Evolutionary conservation across 371 early-diverging fungal species (phyloP), one percentile per base, ranked within the genome.

Genomic region (Mucor sp.): DNA sequence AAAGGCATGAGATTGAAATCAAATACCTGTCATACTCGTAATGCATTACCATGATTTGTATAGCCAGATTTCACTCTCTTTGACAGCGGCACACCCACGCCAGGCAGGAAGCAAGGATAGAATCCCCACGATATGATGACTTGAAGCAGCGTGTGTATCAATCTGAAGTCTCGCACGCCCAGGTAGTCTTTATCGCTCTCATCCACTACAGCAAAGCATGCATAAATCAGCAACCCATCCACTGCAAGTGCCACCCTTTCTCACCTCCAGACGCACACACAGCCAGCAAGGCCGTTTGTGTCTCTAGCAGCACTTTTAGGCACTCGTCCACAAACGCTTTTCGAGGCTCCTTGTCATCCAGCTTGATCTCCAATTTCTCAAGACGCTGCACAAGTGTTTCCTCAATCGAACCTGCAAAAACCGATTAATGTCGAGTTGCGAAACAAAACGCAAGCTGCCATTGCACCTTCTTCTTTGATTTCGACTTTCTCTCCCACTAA

Each of bases 41-140:
- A 1, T 7, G 6, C 21, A 25, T 75, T 75, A 79, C 81, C 82
- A 61, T 79, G 78, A 47, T 81, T 79, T n/a, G 75, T 76, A 53
- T 82, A 84, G 7, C 80, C 83, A 2, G 83, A 81, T 62, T 81
- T 81, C 4, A 89, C 80, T 30, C 93, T 80, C 56, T 87, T 86
- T 6, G 81, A 78, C 35, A 91, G 64, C 1, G 90, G 89, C 41
- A 91, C 84, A 0, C 93, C 91, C 0, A 90, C 87, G 5, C 93
- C 93, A 0, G 87, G 83, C 27, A 85, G 58, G 37, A 91, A 75
- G 47, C 83, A 85, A 8, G 93, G 91, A 68, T 87, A 87, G 3
- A 89, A 74, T 6, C 91, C 91, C 91, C 91, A 91, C 32, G 85
- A 86, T 11, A 90, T 74, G 23, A 89, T 74, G 17, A 90, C 85